Evolutionary conservation across 225 moss, liverwort and hornwort genomes (phyloP).

Genomic region (Anthoceros angustus): DNA sequence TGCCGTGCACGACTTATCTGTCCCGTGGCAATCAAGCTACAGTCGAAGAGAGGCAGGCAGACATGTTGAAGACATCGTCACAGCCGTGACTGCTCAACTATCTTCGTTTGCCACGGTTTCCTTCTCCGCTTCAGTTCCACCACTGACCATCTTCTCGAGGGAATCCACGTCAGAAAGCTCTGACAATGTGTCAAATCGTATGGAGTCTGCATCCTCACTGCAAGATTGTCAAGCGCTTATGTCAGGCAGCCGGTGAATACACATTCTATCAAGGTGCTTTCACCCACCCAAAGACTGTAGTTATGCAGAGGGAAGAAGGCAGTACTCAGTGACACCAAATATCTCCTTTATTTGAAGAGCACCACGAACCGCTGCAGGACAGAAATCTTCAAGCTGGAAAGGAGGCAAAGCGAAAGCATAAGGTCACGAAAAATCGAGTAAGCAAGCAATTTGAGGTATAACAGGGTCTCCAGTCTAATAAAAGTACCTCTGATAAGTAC

Average conservation of each 20-base stretch:
- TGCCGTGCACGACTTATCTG: no score
- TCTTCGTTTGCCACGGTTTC: background rate
- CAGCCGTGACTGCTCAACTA: background rate
- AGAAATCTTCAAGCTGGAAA: conserved; percentile 78
- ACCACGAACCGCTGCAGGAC: conserved; percentile 48
- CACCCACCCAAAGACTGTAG: background rate
- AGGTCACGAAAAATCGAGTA: conserved; percentile 6
- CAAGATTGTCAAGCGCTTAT: conserved; percentile 1
- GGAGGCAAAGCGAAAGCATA: conserved; percentile 3
- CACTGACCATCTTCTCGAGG: conserved; percentile 66
- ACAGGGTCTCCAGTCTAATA: background rate
- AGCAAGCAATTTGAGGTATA: background rate
- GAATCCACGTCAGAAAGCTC: conserved; percentile 80
- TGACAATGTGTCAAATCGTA: conserved; percentile 83
- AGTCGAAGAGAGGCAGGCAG: no score
- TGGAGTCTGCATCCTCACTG: conserved; percentile 78
- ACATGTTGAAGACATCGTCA: no score
- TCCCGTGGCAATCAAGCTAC: no score
- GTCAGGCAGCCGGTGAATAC: background rate
- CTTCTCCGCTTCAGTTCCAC: conserved; percentile 4
- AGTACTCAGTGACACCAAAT: conserved; percentile 90
- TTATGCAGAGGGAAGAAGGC: background rate
- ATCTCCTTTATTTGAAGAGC: conserved; percentile 74
- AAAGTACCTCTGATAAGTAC: conserved; percentile 71
- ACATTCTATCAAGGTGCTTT: background rate